Conservation (phyloP, 2,329 filamentous ascomycete species). For the Colletotrichum costaricense region DNA sequence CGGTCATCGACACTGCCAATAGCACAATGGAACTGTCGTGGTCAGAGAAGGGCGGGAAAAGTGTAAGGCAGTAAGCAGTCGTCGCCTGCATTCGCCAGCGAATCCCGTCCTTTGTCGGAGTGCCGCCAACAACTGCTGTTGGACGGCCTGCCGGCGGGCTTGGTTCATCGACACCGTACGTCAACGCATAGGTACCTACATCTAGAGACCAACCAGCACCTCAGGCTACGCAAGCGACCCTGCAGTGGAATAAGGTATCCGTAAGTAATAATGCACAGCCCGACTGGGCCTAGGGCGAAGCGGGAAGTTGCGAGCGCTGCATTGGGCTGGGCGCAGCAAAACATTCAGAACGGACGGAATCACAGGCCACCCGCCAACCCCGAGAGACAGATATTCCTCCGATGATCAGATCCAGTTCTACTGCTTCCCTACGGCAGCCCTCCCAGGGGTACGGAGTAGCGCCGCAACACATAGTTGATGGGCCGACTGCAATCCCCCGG, state of each 20-base stretch:
- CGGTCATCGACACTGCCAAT: slow-evolving; percentile 1
- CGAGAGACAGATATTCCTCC: slow-evolving; percentile 21
- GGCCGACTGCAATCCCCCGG: slow-evolving; percentile 1
- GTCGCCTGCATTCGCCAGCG: not conserved
- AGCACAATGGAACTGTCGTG: slow-evolving; percentile 2
- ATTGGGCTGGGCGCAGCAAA: slow-evolving; percentile 11
- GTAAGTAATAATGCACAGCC: not conserved
- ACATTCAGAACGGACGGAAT: not conserved
- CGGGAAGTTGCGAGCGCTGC: slow-evolving; percentile 22
- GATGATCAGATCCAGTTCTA: slow-evolving; percentile 14
- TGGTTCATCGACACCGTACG: not conserved
- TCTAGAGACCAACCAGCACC: not conserved
- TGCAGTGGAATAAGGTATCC: not conserved
- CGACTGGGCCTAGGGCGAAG: not conserved
- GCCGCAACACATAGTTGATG: slow-evolving; percentile 12
- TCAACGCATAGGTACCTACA: not conserved
- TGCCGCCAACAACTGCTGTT: not conserved
- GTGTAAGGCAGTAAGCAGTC: not conserved
- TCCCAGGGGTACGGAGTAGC: slow-evolving; percentile 1
- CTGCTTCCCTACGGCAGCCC: not conserved
- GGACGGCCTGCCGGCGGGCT: not conserved
- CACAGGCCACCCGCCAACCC: slow-evolving; percentile 17
- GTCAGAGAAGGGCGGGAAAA: not conserved
- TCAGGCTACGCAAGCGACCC: not conserved
- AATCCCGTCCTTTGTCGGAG: not conserved